Evolutionary conservation across 495 filamentous ascomycete species (phyloP), one percentile per base, ranked within the genome.

Genomic region (Daldinia loculata): DNA sequence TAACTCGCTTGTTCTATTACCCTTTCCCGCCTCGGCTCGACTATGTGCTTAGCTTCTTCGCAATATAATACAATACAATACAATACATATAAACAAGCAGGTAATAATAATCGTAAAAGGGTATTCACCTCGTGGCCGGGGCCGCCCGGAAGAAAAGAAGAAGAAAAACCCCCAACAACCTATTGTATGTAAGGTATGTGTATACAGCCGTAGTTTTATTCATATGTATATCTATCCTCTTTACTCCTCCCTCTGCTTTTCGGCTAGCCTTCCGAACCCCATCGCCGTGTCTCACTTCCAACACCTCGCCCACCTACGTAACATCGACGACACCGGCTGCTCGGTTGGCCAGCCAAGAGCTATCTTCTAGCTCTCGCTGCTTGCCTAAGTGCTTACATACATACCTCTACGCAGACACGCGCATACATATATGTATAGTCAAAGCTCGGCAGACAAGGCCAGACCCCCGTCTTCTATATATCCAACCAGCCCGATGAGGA

Each of bases 191-290:
- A 1, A 26, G 24, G 24, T 26, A 26, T 26, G 24, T 26, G 3
- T 26, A 26, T 26, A 26, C 24, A 1, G 24, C 24, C 27, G 27
- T 30, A 32, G 30, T 9, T 38, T 36, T 6, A 17, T 30, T 0
- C 12, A 32, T n/a, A n/a, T n/a, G n/a, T n/a, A n/a, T n/a, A n/a
- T 32, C 7, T 9, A 32, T 32, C 4, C 7, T 7, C 29, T 29
- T 6, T 29, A 0, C 29, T 32, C 29, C 7, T 17, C 15, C 6
- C 6, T 9, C 38, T 34, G 6, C 19, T 57, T 53, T 71, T 60
- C 63, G 69, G 59, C 53, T 39, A 7, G 5, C 39, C 4, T 71
- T 71, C 69, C 69, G 63, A 67, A 43, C 63, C 39, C 43, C 50
- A 56, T 65, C 60, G 7, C 45, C 61, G 12, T 61, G 39, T 55